Conservation (phyloP, 129 eudicot genomes). For the Solidago caesia region DNA sequence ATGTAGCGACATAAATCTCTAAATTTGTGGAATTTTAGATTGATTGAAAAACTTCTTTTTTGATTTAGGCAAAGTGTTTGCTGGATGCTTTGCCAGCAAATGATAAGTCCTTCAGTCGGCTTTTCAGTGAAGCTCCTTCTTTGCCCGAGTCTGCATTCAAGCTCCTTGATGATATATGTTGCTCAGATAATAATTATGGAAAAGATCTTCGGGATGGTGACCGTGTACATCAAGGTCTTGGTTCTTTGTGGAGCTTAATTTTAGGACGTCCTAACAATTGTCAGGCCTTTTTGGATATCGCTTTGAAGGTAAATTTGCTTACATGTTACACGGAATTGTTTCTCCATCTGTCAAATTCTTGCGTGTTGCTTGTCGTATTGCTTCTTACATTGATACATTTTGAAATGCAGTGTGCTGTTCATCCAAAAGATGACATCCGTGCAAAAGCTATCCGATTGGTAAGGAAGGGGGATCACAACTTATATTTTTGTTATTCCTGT, state of each 20-base stretch:
- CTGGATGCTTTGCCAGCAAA: slow-evolving; percentile 76
- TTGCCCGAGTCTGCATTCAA: slow-evolving; percentile 72
- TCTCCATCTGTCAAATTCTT: neutral
- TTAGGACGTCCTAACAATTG: slow-evolving; percentile 69
- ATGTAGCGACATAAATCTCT: neutral
- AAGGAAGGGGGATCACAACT: slow-evolving; percentile 31
- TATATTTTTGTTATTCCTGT: slow-evolving; percentile 9
- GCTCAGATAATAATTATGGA: slow-evolving; percentile 42
- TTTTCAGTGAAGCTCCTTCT: slow-evolving; percentile 83
- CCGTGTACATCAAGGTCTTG: slow-evolving; percentile 96
- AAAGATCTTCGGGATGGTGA: slow-evolving; percentile 73
- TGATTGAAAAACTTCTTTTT: neutral
- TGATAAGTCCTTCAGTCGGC: slow-evolving; percentile 92
- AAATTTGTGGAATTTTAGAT: neutral
- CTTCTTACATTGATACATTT: slow-evolving; percentile 25
- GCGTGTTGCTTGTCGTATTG: slow-evolving; percentile 5
- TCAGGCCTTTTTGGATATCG: slow-evolving; percentile 77
- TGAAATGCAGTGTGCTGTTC: slow-evolving; percentile 83
- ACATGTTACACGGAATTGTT: neutral
- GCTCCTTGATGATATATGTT: slow-evolving; percentile 73
- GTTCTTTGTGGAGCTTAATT: slow-evolving; percentile 85
- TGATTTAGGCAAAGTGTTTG: slow-evolving; percentile 66
- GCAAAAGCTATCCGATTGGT: slow-evolving; percentile 94
- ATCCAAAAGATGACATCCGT: slow-evolving; percentile 81
- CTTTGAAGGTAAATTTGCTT: slow-evolving; percentile 59